Evolutionary conservation across 257 asterid species (phyloP), one percentile per base, ranked within the genome.

Genomic region (Solanum microdontum): DNA sequence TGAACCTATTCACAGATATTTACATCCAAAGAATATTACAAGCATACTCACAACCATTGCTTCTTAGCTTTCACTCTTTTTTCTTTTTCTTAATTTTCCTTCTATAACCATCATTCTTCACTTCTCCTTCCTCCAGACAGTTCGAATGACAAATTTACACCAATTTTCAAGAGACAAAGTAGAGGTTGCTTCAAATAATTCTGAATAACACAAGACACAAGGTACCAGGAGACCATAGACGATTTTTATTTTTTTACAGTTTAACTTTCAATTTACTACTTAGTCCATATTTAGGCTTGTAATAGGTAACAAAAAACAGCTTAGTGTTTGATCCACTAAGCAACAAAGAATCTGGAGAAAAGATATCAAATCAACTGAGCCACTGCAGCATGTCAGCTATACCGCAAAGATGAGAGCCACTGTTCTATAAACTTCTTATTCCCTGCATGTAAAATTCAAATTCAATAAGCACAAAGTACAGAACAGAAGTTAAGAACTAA

Each of bases 371-470:
- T 66, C 39, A 68, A 14, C 51, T 5, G 33, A 26, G 51, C 12
- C 23, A 8, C 15, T 33, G 58, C 75, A 33, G 19, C 64, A 69
- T 62, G 45, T 87, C 90, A 89, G 68, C 33, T 83, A n/a, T 86
- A 89, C 85, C 34, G 91, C 64, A 91, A 88, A 39, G 90, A 90
- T 33, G 92, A 91, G 45, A 90, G 92, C 93, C 93, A 92, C 85
- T 89, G 92, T 77, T 91, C 92, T 90, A 89, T 84, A 74, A 82
- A 75, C 68, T 88, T 90, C 93, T 90, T 90, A 88, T 87, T 86
- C 33, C 82, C 94, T 92, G 93, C 91, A 87, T 9, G 85, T 33
- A 23, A 69, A 74, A 37, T 48, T 4, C 26, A 55, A 48, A 32
- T 24, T 19, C 68, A 5, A 15, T 45, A 80, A 80, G 68, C 68